phyloP scores from a whole-genome alignment of 805 yeast genomes.

The Metahyphopichia silvanorum region DNA sequence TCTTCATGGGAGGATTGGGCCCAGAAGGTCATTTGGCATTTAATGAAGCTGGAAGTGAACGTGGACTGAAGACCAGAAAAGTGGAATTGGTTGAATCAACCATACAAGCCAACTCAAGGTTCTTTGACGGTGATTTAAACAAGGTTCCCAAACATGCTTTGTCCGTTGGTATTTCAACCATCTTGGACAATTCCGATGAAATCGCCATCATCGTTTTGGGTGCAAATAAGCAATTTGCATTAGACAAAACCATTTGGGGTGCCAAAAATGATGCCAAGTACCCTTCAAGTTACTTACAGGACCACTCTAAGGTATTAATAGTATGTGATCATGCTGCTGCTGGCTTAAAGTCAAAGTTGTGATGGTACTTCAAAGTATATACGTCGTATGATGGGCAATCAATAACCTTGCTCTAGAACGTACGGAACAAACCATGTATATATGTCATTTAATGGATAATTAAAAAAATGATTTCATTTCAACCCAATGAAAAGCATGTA shows the following conservation, averaged over 20 bases:
- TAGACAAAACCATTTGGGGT: slow-evolving; percentile 43
- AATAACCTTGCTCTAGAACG: no score
- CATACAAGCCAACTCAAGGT: slow-evolving; percentile 51
- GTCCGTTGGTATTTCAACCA: slow-evolving; percentile 56
- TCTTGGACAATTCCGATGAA: slow-evolving; percentile 53
- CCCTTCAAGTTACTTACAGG: slow-evolving; percentile 51
- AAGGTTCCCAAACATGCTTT: slow-evolving; percentile 52
- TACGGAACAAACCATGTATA: no score
- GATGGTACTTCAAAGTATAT: slow-evolving; percentile 2
- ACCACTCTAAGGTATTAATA: slow-evolving; percentile 41
- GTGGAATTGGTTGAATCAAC: slow-evolving; percentile 49
- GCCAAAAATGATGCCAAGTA: slow-evolving; percentile 32
- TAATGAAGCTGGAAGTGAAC: slow-evolving; percentile 52
- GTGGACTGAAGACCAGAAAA: slow-evolving; percentile 43
- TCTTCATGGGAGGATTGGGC: slow-evolving; percentile 59
- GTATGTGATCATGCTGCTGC: slow-evolving; percentile 50
- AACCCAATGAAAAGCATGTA: no score
- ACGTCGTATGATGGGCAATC: no score
- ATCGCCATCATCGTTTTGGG: slow-evolving; percentile 53
- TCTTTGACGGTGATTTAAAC: slow-evolving; percentile 42
- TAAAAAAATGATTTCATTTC: no score
- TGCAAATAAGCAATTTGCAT: slow-evolving; percentile 41
- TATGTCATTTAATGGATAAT: no score
- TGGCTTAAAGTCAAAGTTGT: slow-evolving; percentile 33
- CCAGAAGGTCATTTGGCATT: slow-evolving; percentile 63